Evolutionary conservation across 1,139 yeast genomes (phyloP).

Genomic region (Geotrichum siamense): DNA sequence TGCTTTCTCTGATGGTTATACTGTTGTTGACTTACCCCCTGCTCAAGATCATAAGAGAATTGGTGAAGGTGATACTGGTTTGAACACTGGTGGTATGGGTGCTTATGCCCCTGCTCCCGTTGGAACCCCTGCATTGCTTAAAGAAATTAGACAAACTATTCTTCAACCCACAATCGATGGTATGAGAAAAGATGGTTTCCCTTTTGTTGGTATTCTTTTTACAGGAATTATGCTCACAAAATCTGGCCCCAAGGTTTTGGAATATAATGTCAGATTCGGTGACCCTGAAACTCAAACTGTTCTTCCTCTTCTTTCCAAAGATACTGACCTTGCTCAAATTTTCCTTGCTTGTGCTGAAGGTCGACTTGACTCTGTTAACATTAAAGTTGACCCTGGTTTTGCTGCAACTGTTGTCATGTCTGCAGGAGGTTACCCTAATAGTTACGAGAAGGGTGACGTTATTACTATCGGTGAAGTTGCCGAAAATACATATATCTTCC

Average conservation of each 20-base stretch:
- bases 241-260: conserved; percentile 85
- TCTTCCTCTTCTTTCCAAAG: conserved; percentile 71
- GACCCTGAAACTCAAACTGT: conserved; percentile 99
- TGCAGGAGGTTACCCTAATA: conserved; percentile 95
- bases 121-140: conserved; percentile 62
- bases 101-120: conserved; percentile 98
- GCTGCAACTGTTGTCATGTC: conserved; percentile 93
- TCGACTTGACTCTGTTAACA: conserved; percentile 76
- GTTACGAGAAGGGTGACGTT: conserved; percentile 78
- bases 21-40: conserved; percentile 84
- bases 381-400: conserved; percentile 54
- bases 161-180: conserved; percentile 92
- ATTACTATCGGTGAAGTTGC: conserved; percentile 47
- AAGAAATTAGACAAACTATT: conserved; percentile 61
- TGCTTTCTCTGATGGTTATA: conserved; percentile 91
- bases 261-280: conserved; percentile 96
- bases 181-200: conserved; percentile 91
- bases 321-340: conserved; percentile 86
- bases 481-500: conserved; percentile 70
- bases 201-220: conserved; percentile 92
- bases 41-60: conserved; percentile 98
- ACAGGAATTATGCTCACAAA: conserved; percentile 93
- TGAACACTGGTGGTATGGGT: conserved; percentile 99
- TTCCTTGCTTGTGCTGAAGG: conserved; percentile 93
- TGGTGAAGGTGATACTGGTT: conserved; percentile 88